phyloP scores from a whole-genome alignment of 768 basidiomycete genomes.

The Boletus coccyginus region DNA sequence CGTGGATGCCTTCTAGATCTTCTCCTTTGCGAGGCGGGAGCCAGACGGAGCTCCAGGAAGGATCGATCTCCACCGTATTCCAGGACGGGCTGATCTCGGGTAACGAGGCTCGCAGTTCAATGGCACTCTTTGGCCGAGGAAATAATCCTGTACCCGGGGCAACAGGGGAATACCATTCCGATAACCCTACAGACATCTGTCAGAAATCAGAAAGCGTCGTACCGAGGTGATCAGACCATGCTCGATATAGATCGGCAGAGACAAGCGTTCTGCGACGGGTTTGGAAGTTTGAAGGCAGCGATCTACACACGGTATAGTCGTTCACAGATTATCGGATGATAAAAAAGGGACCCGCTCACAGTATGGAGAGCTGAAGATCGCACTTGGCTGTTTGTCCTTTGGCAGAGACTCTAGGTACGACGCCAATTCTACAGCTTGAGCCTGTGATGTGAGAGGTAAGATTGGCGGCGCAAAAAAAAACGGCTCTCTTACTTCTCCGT shows the following conservation, averaged over 20 bases:
- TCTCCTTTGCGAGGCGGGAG: constrained; percentile 76
- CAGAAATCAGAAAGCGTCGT: constrained; percentile 5
- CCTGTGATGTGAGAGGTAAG: constrained; percentile 31
- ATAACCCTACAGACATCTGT: constrained; percentile 44
- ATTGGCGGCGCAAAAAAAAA: not conserved
- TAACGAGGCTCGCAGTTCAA: constrained; percentile 50
- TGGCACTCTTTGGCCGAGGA: constrained; percentile 64
- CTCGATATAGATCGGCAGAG: constrained; percentile 72
- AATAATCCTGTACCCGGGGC: constrained; percentile 66
- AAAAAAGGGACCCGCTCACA: constrained; percentile 44
- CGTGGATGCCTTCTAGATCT: constrained; percentile 57
- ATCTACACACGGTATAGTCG: constrained; percentile 41
- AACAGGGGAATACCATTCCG: constrained; percentile 81
- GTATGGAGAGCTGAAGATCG: constrained; percentile 82
- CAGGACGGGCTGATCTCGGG: constrained; percentile 62
- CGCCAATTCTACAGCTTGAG: constrained; percentile 73
- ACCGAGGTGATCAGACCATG: constrained; percentile 49
- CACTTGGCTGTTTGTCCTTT: constrained; percentile 64
- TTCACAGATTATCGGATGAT: not conserved
- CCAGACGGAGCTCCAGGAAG: constrained; percentile 62
- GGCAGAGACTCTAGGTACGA: constrained; percentile 63
- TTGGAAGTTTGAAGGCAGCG: constrained; percentile 82
- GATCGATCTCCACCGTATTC: constrained; percentile 59
- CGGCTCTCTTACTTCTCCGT: constrained; percentile 52
- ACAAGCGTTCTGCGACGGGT: constrained; percentile 59